Percentiles rank a stretch among this genome's conserved stretches.
Evolutionary conservation across 805 yeast genomes (phyloP).

Genomic region (Kurtzmaniella cleridarum): DNA sequence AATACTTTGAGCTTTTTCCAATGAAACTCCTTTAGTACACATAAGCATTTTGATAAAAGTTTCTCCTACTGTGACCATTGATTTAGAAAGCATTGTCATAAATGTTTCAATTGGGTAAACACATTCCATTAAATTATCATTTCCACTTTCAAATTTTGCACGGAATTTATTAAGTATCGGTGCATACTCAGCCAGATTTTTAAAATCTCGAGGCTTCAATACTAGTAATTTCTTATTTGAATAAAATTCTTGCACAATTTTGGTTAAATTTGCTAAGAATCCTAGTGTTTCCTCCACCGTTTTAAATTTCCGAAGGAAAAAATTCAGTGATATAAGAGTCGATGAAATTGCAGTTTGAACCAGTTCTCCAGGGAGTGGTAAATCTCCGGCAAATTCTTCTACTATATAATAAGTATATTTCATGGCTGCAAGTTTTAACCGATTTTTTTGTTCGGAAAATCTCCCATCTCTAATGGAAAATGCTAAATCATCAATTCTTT

Average conservation of each 20-base stretch:
- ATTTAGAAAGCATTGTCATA: constrained; percentile 64
- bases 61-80: constrained; percentile 69
- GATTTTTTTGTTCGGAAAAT: constrained; percentile 76
- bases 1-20: constrained; percentile 78
- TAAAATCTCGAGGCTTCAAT: constrained; percentile 45
- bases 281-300: constrained; percentile 70
- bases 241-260: constrained; percentile 37
- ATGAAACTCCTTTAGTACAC: constrained; percentile 73
- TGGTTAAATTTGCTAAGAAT: constrained; percentile 49
- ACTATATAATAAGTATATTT: constrained; percentile 66
- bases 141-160: constrained; percentile 31
- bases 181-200: constrained; percentile 47
- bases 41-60: constrained; percentile 70
- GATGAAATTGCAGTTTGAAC: constrained; percentile 72
- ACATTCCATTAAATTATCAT: constrained; percentile 25
- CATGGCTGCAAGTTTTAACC: constrained; percentile 68
- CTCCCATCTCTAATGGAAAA: constrained; percentile 83
- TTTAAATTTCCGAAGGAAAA: constrained; percentile 62
- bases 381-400: constrained; percentile 61
- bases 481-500: constrained; percentile 81
- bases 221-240: constrained; percentile 36
- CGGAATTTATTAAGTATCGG: constrained; percentile 38
- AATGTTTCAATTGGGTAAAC: constrained; percentile 39
- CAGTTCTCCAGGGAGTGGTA: constrained; percentile 35
- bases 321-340: constrained; percentile 59